phyloP scores from a whole-genome alignment of 2,329 filamentous ascomycete species.

The Penicillium hesseltinei region DNA sequence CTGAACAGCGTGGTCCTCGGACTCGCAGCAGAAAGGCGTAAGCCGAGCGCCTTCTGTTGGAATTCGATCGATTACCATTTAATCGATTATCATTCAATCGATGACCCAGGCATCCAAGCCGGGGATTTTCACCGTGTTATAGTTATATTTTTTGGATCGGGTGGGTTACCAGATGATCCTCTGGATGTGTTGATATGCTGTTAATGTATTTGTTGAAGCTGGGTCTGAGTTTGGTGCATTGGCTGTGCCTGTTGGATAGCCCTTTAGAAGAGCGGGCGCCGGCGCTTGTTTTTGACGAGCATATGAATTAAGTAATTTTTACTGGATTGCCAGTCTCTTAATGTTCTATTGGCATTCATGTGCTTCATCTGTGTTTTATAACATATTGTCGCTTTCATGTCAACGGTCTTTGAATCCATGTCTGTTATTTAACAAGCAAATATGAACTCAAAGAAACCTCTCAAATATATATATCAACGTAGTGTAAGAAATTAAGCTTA shows the following conservation, averaged over 20 bases:
- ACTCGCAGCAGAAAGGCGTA: constrained; percentile 29
- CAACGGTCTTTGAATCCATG: not conserved
- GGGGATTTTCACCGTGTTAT: constrained; percentile 1
- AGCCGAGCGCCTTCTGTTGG: not conserved
- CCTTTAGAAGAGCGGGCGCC: constrained; percentile 11
- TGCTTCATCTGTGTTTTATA: not conserved
- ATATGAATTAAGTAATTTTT: constrained; percentile 6
- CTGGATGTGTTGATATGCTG: constrained; percentile 8
- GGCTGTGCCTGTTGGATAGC: constrained; percentile 2
- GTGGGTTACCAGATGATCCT: not conserved
- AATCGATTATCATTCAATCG: not conserved
- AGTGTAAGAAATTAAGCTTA: not conserved
- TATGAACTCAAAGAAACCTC: not conserved
- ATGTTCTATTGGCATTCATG: not conserved
- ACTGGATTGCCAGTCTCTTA: not conserved
- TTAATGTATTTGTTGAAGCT: constrained; percentile 11
- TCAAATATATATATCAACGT: not conserved
- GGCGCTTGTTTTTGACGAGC: constrained; percentile 13
- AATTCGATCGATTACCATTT: not conserved
- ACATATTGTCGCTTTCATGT: not conserved
- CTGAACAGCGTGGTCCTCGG: constrained; percentile 24
- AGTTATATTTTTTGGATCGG: constrained; percentile 6
- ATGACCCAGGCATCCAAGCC: not conserved
- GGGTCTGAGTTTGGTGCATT: constrained; percentile 2
- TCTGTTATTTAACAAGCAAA: not conserved